phyloP scores from a whole-genome alignment of 1,284 basidiomycete genomes.

The Pascua sp. region DNA sequence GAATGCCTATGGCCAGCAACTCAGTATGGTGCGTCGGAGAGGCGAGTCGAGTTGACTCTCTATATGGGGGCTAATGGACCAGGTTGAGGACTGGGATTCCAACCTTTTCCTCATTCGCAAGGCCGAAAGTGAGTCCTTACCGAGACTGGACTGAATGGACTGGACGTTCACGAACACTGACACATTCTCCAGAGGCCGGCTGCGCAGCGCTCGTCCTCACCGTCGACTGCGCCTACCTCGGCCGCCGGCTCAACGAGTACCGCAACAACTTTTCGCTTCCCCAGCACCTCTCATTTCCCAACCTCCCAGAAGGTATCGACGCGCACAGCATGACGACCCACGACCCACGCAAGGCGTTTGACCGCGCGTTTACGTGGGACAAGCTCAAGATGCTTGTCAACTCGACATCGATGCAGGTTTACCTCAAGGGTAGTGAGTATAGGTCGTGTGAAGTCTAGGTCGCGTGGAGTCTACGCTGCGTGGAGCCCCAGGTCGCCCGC shows the following conservation, averaged over 20 bases:
- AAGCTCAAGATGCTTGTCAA: constrained; percentile 7
- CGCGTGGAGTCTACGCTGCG: too few species aligned
- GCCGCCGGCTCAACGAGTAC: constrained; percentile 23
- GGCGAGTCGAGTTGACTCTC: too few species aligned
- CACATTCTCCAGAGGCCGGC: constrained; percentile 11
- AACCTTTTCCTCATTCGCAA: constrained; percentile 23
- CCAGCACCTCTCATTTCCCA: constrained; percentile 12
- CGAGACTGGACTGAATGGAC: neutral
- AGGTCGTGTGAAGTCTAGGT: neutral
- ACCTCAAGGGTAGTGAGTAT: constrained; percentile 25
- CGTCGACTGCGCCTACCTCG: constrained; percentile 29
- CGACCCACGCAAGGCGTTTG: constrained; percentile 17
- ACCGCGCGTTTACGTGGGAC: constrained; percentile 17
- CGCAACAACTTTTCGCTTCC: constrained; percentile 21
- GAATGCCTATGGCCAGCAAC: constrained; percentile 27
- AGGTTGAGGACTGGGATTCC: constrained; percentile 19
- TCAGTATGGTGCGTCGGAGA: constrained; percentile 21
- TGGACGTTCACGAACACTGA: constrained; percentile 12
- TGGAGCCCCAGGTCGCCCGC: too few species aligned
- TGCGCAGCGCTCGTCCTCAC: constrained; percentile 29
- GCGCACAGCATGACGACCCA: constrained; percentile 5
- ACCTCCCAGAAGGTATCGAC: constrained; percentile 16
- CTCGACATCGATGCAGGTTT: constrained; percentile 7
- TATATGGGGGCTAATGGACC: too few species aligned
- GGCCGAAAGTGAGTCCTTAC: constrained; percentile 21